Conservation (phyloP, 2,329 filamentous ascomycete genomes). For the Lasiodiplodia citricola region DNA sequence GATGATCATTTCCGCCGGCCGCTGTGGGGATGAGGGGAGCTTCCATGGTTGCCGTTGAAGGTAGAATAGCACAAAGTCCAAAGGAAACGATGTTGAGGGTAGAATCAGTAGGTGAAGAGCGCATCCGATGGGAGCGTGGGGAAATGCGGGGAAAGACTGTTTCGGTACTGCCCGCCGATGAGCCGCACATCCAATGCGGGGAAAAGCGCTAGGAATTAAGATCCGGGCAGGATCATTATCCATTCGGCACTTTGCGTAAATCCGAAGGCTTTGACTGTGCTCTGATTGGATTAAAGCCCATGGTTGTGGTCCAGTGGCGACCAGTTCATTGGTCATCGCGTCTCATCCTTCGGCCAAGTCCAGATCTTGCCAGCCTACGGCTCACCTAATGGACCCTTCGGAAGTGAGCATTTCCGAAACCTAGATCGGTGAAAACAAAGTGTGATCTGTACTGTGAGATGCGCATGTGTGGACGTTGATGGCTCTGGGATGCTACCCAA, state of each 20-base stretch:
- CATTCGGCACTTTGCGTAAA: background rate
- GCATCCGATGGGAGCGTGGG: background rate
- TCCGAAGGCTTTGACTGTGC: background rate
- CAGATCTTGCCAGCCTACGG: background rate
- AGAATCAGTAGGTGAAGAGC: background rate
- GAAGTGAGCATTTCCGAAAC: background rate
- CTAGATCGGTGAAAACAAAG: background rate
- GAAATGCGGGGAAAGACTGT: conserved; percentile 11
- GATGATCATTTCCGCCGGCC: background rate
- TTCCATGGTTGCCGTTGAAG: background rate
- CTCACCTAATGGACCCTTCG: background rate
- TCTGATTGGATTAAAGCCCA: background rate
- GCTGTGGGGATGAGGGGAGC: background rate
- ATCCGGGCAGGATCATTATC: background rate
- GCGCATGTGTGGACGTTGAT: background rate
- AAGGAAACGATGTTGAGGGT: background rate
- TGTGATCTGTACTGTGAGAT: background rate
- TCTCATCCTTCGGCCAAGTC: background rate
- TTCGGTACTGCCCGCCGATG: background rate
- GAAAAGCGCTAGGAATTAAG: background rate
- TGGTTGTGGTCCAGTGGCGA: background rate
- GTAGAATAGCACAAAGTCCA: background rate
- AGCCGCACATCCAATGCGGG: conserved; percentile 1
- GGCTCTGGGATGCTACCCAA: too few species aligned
- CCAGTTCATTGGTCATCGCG: background rate